phyloP scores from a whole-genome alignment of 2,329 filamentous ascomycete species.

The Xylaria sp. region DNA sequence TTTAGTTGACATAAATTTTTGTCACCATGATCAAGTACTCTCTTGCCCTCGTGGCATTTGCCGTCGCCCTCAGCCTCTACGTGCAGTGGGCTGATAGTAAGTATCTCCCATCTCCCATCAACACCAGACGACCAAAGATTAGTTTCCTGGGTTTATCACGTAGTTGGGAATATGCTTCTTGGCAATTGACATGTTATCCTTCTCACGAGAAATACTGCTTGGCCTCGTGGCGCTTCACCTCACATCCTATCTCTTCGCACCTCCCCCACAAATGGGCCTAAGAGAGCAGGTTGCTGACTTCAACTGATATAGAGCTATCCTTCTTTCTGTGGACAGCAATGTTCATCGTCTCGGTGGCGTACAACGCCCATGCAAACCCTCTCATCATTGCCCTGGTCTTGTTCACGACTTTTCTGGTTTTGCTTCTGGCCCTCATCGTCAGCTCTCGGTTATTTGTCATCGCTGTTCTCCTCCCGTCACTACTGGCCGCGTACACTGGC shows the following conservation, averaged over 20 bases:
- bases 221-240: background rate
- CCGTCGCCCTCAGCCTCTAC: background rate
- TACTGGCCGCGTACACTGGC: background rate
- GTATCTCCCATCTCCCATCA: background rate
- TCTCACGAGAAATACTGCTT: background rate
- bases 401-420: background rate
- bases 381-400: background rate
- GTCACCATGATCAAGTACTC: slow-evolving; percentile 13
- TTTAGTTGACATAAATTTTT: background rate
- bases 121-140: background rate
- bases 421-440: background rate
- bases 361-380: slow-evolving; percentile 9
- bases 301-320: background rate
- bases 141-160: background rate
- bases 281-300: background rate
- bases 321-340: background rate
- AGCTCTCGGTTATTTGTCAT: background rate
- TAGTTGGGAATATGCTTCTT: background rate
- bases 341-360: background rate
- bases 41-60: slow-evolving; percentile 4
- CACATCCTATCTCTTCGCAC: background rate
- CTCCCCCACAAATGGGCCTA: background rate
- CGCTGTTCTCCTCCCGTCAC: background rate
- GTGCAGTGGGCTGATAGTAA: slow-evolving; percentile 21
- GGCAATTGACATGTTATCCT: background rate